Evolutionary conservation across 257 asterid species (phyloP), one percentile per base, ranked within the genome.

Genomic region (Paraleonurus japonicus): DNA sequence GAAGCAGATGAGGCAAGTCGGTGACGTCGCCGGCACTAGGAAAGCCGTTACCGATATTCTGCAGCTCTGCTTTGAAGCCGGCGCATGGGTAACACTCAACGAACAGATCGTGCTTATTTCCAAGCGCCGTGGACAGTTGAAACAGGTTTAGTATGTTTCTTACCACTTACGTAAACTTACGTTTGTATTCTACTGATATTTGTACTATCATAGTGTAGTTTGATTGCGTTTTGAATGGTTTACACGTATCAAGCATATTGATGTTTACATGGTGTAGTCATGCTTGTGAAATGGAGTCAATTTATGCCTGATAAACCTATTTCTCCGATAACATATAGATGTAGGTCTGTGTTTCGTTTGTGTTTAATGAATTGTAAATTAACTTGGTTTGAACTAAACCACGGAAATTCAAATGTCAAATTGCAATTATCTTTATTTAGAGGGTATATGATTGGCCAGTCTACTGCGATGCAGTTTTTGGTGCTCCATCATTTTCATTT

Each of bases 41-140:
- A 87, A 92, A 83, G 93, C 98, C 1, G 98, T 77, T 54, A 90
- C 85, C 3, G 97, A 92, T 47, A 90, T 92, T 80, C 73, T 92
- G 78, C 86, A 78, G 82, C 98, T 92, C 51, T 92, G 98, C 86
- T 87, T 88, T 13, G 95, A 90, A n/a, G 92, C 97, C 59, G 86
- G 93, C 60, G 88, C 89, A 33, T 92, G 98, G 98, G 85, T 76
- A 48, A 85, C 84, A 12, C 89, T 92, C 33, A 88, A 85, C 19
- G 98, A 92, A 7, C 98, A 92, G 83, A 92, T 92, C 79, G 74
- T 85, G 75, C 84, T 90, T 26, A 69, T 90, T 45, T 92, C 97
- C 65, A 92, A 92, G 83, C 92, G 98, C 55, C 98, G 98, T 57
- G 98, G 98, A 13, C 98, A 92, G 81, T 79, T 92, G 78, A 92